phyloP scores from a whole-genome alignment of 805 yeast species.

The Vanderwaltozyma yarrowii region DNA sequence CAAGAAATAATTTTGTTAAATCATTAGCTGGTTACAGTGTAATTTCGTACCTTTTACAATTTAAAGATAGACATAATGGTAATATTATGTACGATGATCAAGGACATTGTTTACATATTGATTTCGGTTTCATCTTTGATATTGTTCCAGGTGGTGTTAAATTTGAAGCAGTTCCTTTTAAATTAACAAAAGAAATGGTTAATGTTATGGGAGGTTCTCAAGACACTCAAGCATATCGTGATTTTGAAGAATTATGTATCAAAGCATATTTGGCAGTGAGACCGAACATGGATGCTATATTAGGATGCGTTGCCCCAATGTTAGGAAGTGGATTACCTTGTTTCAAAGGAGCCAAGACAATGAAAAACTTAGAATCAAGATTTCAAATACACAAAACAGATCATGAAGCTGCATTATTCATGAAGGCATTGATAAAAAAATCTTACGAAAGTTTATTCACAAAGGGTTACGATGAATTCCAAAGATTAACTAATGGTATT shows the following conservation, averaged over 20 bases:
- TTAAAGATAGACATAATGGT: constrained; percentile 97
- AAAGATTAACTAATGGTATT: constrained; percentile 90
- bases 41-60: constrained; percentile 80
- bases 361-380: constrained; percentile 63
- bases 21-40: constrained; percentile 92
- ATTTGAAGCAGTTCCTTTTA: constrained; percentile 97
- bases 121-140: constrained; percentile 97
- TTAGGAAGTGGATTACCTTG: constrained; percentile 92
- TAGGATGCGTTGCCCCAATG: constrained; percentile 86
- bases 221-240: constrained; percentile 73
- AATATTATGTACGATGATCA: constrained; percentile 92
- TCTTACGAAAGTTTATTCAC: constrained; percentile 84
- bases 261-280: constrained; percentile 85
- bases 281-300: constrained; percentile 76
- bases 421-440: constrained; percentile 66
- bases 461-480: constrained; percentile 96
- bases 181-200: constrained; percentile 92
- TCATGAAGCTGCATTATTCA: constrained; percentile 70
- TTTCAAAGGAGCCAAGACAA: constrained; percentile 74
- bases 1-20: constrained; percentile 85
- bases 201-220: constrained; percentile 88
- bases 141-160: constrained; percentile 98
- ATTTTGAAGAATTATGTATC: constrained; percentile 94
- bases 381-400: constrained; percentile 77
- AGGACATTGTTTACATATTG: constrained; percentile 93